These are phyloP conservation scores for Hydnum rufescens DNA, from an alignment of 768 basidiomycete species.

Conservation along the genomic window DNA sequence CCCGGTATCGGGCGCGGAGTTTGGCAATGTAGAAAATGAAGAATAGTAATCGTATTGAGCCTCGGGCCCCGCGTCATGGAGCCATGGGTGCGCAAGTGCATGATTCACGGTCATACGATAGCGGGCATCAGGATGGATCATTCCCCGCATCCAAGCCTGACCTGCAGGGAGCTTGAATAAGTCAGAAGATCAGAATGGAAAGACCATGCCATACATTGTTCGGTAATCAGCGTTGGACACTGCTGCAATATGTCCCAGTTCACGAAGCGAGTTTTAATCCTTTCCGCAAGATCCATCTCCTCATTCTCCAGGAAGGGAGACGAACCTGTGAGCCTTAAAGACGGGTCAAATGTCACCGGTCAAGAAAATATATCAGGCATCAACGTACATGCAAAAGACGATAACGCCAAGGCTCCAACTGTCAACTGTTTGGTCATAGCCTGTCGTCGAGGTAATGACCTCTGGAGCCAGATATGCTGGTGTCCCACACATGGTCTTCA, in stretches of 20 bases:
- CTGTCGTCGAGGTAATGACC: slow-evolving; percentile 38
- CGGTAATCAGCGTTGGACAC: too few relatives aligned
- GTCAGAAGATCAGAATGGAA: too few relatives aligned
- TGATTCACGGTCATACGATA: neutral
- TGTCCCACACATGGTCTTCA: slow-evolving; percentile 86
- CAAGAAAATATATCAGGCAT: too few relatives aligned
- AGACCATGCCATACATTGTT: too few relatives aligned
- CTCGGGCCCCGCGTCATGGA: neutral
- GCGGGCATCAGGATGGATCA: neutral
- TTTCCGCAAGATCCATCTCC: too few relatives aligned
- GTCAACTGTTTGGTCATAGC: slow-evolving; percentile 80
- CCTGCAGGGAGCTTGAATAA: neutral
- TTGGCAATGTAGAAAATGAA: neutral
- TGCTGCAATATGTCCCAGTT: too few relatives aligned
- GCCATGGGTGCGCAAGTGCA: neutral
- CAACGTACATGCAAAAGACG: slow-evolving; percentile 65
- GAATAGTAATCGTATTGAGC: neutral
- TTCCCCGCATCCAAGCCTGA: neutral
- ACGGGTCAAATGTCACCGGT: too few relatives aligned
- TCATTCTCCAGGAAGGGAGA: too few relatives aligned
- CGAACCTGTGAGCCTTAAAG: too few relatives aligned
- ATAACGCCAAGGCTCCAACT: slow-evolving; percentile 96
- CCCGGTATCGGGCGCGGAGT: neutral
- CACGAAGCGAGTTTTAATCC: too few relatives aligned
- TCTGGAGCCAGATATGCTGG: slow-evolving; percentile 89